Base-by-base conservation (phyloP, 805 yeast genomes). In the Vanderwaltozyma verrucispora region DNA sequence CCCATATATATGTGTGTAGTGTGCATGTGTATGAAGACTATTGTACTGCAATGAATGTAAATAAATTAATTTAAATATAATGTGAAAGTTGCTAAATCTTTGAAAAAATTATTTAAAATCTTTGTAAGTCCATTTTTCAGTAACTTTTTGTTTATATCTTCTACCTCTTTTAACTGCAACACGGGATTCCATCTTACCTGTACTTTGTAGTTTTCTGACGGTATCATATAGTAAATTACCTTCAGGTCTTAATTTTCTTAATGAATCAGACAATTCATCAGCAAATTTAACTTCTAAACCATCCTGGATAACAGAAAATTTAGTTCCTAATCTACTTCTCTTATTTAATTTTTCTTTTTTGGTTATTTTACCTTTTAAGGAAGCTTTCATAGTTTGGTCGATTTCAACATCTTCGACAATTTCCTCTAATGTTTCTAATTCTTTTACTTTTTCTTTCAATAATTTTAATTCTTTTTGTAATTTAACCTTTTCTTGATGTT, bases 121-220 rank as follows among this genome's bases (percentile, higher is more conserved):
- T 65, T 89, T 89, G 64, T 82, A 84, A 25, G 88, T 73, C 94
- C 94, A 86, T 64, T 88, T 89, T 60, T 89, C 96, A 23, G 94
- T 82, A 44, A 81, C 63, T 68, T 81, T 85, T 41, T 72, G 80
- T 48, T 76, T 69, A 53, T 79, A 80, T 56, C 74, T 79, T 55
- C 80, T 74, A 58, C 74, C 75, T 47, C 68, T 69, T 40, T 74
- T 76, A 28, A 53, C 47, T 11, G 80, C 84, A 27, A 78, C 72
- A 63, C 96, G 75, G 5, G 95, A 69, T 61, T 89, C 98, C 39
- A 92, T 69, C 54, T 80, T 74, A 48, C 98, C 98, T 23, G 79
- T 69, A 44, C 84, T 75, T 64, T 92, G 97, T 45, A 89, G 58
- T 43, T 73, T 74, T 58, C 78, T 71, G 76, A 89, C 77, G 41